Percentiles rank a stretch among this genome's conserved stretches.
Evolutionary conservation across 805 yeast genomes (phyloP).

Genomic region (Barnettozyma vustinii): DNA sequence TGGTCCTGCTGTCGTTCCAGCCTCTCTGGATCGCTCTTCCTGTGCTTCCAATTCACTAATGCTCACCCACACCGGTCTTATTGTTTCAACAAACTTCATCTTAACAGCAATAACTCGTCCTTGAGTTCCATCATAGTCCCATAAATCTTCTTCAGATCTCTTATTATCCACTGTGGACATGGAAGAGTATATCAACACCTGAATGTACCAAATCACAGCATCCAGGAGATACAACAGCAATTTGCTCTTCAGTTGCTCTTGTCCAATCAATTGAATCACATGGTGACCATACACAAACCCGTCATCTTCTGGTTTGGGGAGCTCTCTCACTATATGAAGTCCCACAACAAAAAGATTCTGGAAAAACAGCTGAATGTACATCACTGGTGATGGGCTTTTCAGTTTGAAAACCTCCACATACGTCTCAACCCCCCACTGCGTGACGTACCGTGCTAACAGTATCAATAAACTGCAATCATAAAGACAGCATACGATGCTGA

Average conservation of each 20-base stretch:
- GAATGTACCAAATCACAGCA: conserved; percentile 14
- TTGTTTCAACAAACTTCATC: conserved; percentile 10
- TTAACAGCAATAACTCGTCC: conserved; percentile 17
- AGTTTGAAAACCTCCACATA: background rate
- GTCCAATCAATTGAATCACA: conserved; percentile 23
- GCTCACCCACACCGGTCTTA: conserved; percentile 12
- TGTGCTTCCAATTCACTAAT: conserved; percentile 13
- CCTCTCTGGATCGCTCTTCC: conserved; percentile 10
- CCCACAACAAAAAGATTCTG: conserved; percentile 1
- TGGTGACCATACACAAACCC: conserved; percentile 25
- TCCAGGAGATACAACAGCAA: conserved; percentile 16
- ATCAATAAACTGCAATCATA: conserved; percentile 25
- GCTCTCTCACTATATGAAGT: conserved; percentile 12
- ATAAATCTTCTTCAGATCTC: background rate
- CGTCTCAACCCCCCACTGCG: conserved; percentile 10
- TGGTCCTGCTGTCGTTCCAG: background rate
- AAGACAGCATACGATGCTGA: conserved; percentile 12
- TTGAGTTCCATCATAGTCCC: conserved; percentile 22
- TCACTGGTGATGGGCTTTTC: background rate
- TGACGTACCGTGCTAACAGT: conserved; percentile 11
- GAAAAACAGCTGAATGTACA: background rate
- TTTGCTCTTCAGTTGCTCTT: conserved; percentile 14
- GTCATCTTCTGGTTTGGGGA: conserved; percentile 20
- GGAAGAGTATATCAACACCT: conserved; percentile 14
- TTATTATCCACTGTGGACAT: conserved; percentile 2